A percentile compares a stretch with the other conserved stretches of the same genome.
phyloP scores from a whole-genome alignment of 164 flowering plant species.

The Piper longum region DNA sequence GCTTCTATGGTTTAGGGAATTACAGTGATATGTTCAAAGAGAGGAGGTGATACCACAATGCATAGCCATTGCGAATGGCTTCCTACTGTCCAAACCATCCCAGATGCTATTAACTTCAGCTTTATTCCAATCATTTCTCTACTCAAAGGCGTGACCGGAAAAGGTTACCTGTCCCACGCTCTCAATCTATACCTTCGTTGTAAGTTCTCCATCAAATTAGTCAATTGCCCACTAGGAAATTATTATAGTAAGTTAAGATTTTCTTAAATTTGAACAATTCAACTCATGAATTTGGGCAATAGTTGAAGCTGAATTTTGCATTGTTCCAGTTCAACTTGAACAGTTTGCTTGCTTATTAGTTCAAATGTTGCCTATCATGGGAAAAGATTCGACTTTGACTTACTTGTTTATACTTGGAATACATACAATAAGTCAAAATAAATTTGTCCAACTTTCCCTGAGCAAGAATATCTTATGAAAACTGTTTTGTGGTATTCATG shows the following conservation, averaged over 20 bases:
- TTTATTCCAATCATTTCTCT: slow-evolving; percentile 87
- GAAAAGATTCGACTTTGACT: too few relatives aligned
- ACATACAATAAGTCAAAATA: too few relatives aligned
- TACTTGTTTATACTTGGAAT: too few relatives aligned
- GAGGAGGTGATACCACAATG: slow-evolving; percentile 46
- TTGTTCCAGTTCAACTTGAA: background rate
- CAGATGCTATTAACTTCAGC: slow-evolving; percentile 50
- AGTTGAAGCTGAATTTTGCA: background rate
- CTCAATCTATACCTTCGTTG: slow-evolving; percentile 74
- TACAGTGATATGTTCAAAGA: slow-evolving; percentile 38
- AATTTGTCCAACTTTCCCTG: too few relatives aligned
- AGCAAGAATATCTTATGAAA: too few relatives aligned
- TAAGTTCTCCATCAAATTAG: slow-evolving; percentile 1
- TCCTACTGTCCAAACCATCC: slow-evolving; percentile 47
- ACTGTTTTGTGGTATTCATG: background rate
- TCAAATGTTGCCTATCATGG: too few relatives aligned
- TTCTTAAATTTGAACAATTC: background rate
- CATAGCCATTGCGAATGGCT: slow-evolving; percentile 73
- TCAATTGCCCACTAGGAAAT: too few relatives aligned
- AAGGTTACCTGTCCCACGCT: slow-evolving; percentile 69
- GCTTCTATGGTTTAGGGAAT: slow-evolving; percentile 25
- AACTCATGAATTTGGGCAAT: background rate
- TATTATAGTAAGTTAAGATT: too few relatives aligned
- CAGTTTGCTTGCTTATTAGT: too few relatives aligned
- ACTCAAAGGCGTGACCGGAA: slow-evolving; percentile 49